Conservation (phyloP, 768 basidiomycete species). For the Lactifluus rugatus region DNA sequence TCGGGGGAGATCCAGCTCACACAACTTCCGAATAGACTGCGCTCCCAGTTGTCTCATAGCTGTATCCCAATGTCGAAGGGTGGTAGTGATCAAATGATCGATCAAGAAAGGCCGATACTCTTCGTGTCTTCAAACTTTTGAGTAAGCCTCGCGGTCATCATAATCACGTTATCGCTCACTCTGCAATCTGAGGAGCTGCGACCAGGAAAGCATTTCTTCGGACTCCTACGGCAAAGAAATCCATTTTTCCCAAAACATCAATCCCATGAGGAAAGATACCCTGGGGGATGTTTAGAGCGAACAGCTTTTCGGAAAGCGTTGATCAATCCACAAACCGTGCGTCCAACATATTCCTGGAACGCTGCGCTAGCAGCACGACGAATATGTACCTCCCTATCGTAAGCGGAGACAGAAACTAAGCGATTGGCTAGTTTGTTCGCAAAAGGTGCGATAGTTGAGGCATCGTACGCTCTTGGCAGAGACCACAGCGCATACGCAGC, state of each 20-base stretch:
- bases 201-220: slow-evolving; percentile 75
- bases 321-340: slow-evolving; percentile 54
- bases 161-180: slow-evolving; percentile 41
- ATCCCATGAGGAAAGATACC: slow-evolving; percentile 89
- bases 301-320: not conserved
- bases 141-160: not conserved
- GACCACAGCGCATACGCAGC: slow-evolving; percentile 95
- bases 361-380: slow-evolving; percentile 94
- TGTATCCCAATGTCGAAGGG: slow-evolving; percentile 83
- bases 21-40: slow-evolving; percentile 61
- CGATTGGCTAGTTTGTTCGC: slow-evolving; percentile 55
- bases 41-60: slow-evolving; percentile 71
- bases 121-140: slow-evolving; percentile 45
- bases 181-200: slow-evolving; percentile 79
- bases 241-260: slow-evolving; percentile 81
- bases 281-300: slow-evolving; percentile 33
- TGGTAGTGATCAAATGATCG: slow-evolving; percentile 62
- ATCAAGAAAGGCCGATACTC: slow-evolving; percentile 67
- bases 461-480: slow-evolving; percentile 68
- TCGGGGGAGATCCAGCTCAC: slow-evolving; percentile 43
- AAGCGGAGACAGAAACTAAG: slow-evolving; percentile 73
- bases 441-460: slow-evolving; percentile 47
- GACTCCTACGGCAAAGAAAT: slow-evolving; percentile 90
- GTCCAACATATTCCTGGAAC: slow-evolving; percentile 93
- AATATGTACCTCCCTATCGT: slow-evolving; percentile 91